Base-by-base conservation (phyloP, 345 rosid species). In the Cardamine occulta region DNA sequence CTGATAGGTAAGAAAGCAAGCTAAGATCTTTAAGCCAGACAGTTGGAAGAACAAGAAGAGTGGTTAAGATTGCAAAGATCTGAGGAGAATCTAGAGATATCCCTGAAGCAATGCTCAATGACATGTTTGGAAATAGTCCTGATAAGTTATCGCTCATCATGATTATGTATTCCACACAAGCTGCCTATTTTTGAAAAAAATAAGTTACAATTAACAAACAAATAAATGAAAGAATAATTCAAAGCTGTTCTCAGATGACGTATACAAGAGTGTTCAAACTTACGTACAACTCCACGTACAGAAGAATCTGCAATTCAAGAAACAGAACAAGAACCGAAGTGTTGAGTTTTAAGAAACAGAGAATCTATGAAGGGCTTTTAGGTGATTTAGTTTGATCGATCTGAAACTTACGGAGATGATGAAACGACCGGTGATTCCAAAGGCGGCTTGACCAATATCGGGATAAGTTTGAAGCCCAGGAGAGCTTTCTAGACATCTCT, bases 361-460 rank as follows among this genome's bases (percentile, higher is more conserved):
- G 29, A 49, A 45, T 3, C 1, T 14, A 18, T 58, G 31, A 37
- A 4, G 8, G 21, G 5, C 2, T 39, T 44, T n/a, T 7, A 35
- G 24, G 60, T n/a, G 2, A 47, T 2, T 44, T 15, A 35, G 57
- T 49, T 74, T 23, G 67, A 54, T 26, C 0, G n/a, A 45, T 63
- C 3, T 5, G 8, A 65, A 59, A 73, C 89, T 84, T 82, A 86
- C 95, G 0, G 95, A 84, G 60, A 89, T 80, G 47, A 73, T 74
- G 14, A 81, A 24, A 66, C 92, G 94, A 57, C 97, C 97, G 6
- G 68, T 7, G 26, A 65, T 7, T 3, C 98, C 97, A 39, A 89
- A 91, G 69, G 97, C 96, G 32, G 96, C 97, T 81, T 94, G 92
- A 12, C 95, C 98, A 2, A 91, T 84, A 53, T 94, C 97, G 1